Conservation (phyloP, 805 yeast species). For the Martiniozyma abietophila region DNA sequence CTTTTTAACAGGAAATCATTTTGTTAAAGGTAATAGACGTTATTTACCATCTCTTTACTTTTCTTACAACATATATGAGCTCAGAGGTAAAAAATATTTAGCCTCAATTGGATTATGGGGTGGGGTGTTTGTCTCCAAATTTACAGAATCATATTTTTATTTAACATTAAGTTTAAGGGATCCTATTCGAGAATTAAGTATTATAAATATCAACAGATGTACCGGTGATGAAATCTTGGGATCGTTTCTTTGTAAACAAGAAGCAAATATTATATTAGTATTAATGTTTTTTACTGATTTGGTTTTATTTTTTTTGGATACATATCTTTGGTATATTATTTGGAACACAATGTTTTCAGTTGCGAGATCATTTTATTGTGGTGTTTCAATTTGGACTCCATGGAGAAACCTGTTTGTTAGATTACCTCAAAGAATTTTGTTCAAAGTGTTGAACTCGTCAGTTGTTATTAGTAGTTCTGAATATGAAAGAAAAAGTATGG, state of each 20-base stretch:
- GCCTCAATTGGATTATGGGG: conserved; percentile 90
- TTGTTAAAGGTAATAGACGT: too few relatives aligned
- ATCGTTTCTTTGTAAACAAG: conserved; percentile 64
- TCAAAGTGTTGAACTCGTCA: conserved; percentile 94
- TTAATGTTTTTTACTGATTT: conserved; percentile 89
- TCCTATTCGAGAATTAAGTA: conserved; percentile 84
- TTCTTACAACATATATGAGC: conserved; percentile 80
- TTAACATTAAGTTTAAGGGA: conserved; percentile 84
- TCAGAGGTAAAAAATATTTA: conserved; percentile 89
- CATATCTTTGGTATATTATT: conserved; percentile 97
- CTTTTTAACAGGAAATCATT: conserved; percentile 74
- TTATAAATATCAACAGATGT: conserved; percentile 87
- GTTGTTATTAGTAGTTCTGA: conserved; percentile 99
- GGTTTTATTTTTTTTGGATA: conserved; percentile 95
- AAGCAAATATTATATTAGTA: conserved; percentile 83
- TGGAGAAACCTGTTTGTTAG: conserved; percentile 99
- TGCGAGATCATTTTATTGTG: conserved; percentile 96
- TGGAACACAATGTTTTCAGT: conserved; percentile 92
- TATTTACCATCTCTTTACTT: conserved; percentile 92
- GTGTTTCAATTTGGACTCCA: conserved; percentile 97
- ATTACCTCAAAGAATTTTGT: conserved; percentile 97
- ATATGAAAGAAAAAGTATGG: conserved; percentile 96
- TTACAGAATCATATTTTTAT: conserved; percentile 85
- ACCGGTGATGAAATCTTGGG: conserved; percentile 92
- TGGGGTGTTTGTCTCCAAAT: conserved; percentile 82